Base-by-base conservation (phyloP, 192 early-diverging fungal species). In the Chytriomyces sp. region DNA sequence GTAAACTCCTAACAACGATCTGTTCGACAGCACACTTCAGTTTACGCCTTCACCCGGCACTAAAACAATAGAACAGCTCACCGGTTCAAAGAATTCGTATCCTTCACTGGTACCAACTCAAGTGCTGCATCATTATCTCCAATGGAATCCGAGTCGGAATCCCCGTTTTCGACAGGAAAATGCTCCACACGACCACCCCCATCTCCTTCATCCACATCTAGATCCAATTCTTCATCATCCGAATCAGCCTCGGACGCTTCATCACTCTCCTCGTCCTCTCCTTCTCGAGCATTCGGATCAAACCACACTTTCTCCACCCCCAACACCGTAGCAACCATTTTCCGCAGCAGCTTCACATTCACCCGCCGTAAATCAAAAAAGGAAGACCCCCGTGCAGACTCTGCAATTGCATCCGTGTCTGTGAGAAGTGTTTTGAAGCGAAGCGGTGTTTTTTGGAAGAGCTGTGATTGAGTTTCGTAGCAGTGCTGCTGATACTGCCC, bases 41-140 rank as follows among this genome's bases (percentile, higher is more conserved):
- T 23, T 16, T 16, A 68, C 11, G 48, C 35, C 10, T 23, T 13
- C 43, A 68, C 3, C 11, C 13, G 48, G 48, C 43, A 4, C 13
- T 3, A 47, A 20, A 18, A 5, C 5, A 16, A 24, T 28, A 43
- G 45, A 16, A 28, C 0, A 43, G 0, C 66, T 47, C 45, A 43
- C 69, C 50, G 8, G 35, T 71, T 71, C 18, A 71, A 28, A 60
- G 69, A 26, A 48, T 71, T 71, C 26, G 69, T 71, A 44, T 71
- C 50, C 45, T 71, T 71, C 49, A 71, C 69, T n/a, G 69, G n/a
- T 10, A 71, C 57, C 8, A 71, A 26, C 24, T 50, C 45, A 24
- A 71, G 13, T n/a, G 13, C 49, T 24, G 10, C 47, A 24, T 71
- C 69, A 6, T 50, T 50, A 9, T 50, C 69, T 13, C 11, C 26